Percentiles rank a stretch among this genome's conserved stretches.
Evolutionary conservation across 352 stramenopile genomes (phyloP).

Genomic region (Thraustochytrium striatum): DNA sequence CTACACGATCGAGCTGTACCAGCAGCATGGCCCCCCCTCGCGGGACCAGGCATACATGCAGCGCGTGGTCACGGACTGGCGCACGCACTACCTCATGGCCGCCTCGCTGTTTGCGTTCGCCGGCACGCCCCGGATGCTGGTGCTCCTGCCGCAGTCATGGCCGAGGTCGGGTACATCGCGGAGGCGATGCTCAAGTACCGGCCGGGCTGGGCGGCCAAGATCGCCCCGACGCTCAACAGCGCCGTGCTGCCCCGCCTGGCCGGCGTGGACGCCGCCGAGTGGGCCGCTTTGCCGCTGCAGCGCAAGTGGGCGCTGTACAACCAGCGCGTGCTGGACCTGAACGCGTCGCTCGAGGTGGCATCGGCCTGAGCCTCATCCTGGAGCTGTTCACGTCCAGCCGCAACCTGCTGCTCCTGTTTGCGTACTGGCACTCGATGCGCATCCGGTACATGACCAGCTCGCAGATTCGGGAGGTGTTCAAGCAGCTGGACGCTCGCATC

Average conservation of each 20-base stretch:
- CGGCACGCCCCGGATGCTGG: constrained; percentile 64
- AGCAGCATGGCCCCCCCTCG: constrained; percentile 69
- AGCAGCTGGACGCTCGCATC: constrained; percentile 60
- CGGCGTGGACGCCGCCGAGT: constrained; percentile 48
- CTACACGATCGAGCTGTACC: constrained; percentile 66
- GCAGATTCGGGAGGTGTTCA: constrained; percentile 73
- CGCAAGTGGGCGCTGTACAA: constrained; percentile 75
- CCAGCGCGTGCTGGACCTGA: constrained; percentile 69
- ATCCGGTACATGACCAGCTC: constrained; percentile 83
- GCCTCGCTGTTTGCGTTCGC: constrained; percentile 76
- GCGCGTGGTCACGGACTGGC: constrained; percentile 70
- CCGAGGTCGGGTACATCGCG: constrained; percentile 72
- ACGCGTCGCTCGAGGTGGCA: constrained; percentile 72
- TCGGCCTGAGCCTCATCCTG: constrained; percentile 70
- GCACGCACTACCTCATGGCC: constrained; percentile 74
- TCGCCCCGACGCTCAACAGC: constrained; percentile 62
- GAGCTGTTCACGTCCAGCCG: constrained; percentile 72
- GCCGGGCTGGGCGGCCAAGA: constrained; percentile 57
- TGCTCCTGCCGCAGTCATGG: constrained; percentile 69
- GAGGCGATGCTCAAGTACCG: constrained; percentile 61
- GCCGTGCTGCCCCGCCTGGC: constrained; percentile 64
- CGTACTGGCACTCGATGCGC: constrained; percentile 81
- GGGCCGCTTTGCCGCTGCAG: constrained; percentile 59
- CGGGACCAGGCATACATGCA: constrained; percentile 71
- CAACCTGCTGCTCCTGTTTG: constrained; percentile 75